Evolutionary conservation across 2,329 filamentous ascomycete genomes (phyloP), one percentile per base, ranked within the genome.

Genomic region (Diplocarpon rosae): DNA sequence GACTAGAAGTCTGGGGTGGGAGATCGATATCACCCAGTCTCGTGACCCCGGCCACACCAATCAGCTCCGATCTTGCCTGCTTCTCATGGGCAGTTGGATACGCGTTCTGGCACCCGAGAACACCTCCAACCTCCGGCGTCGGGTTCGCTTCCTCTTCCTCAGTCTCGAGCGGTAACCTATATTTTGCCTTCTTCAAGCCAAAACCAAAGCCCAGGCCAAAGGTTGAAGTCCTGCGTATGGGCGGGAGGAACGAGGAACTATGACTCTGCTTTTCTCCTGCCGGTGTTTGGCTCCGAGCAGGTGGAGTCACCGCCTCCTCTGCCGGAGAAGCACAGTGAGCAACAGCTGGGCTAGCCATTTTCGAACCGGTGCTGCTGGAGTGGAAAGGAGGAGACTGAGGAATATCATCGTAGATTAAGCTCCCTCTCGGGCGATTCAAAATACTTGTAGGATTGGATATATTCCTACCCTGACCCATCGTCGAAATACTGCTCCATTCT

Each of bases 151-250:
- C 5, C 16, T 35, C 29, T 10, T 57, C 56, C 14, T 55, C 53
- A 17, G 58, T 56, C 32, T 57, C 54, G 45, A 54, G 50, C 17
- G 56, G 45, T 37, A 57, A 56, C 42, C 54, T 53, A 45, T 49
- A 48, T 42, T 55, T 51, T 49, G 59, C 50, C 48, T 57, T 42
- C 49, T 57, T 48, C 42, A 59, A 46, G 45, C 56, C 50, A 56
- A 64, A 57, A 46, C 58, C 50, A 56, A 64, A 57, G 45, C 58
- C 47, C n/a, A 69, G 54, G 34, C 70, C 71, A 58, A 80, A 75
- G 3, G 72, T 74, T 13, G 76, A 79, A 12, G 68, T 69, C 28
- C 74, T 68, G 37, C 74, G 69, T 46, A 80, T 77, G 1, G 73
- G 74, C 2, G 77, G 76, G 31, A 81, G 59, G 50, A 80, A 80